Evolutionary conservation across 2,329 filamentous ascomycete species (phyloP), one percentile per base, ranked within the genome.

Genomic region (Teratosphaeria nubilosa): DNA sequence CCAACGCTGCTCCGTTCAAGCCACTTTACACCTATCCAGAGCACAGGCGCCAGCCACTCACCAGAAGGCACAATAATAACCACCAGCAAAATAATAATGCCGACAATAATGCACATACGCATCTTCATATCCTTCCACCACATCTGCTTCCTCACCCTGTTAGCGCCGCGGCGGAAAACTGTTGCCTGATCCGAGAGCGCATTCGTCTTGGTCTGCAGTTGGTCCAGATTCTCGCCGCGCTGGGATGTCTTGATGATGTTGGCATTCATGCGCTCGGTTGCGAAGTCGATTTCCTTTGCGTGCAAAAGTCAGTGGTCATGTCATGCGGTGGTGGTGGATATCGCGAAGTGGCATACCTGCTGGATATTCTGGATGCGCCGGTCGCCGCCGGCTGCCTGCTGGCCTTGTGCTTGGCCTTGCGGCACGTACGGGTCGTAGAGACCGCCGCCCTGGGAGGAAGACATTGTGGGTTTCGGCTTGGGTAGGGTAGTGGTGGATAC

Each of bases 61-160:
- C 92, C 90, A 67, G 87, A 82, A 65, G 94, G 94, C 67, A 97
- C 86, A 71, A 99, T 94, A 74, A 99, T 97, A 75, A 99, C 84
- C 67, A 95, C 79, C 66, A 99, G 83, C 68, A 99, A 81, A 67
- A 97, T 83, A 74, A 97, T 87, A 76, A 99, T 88, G 70, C 91
- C 94, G 60, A 86, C 81, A 72, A 95, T 88, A 68, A 99, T 80
- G 78, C 92, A 97, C 81, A 96, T 94, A 75, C 94, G 86, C 94
- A 99, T 99, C 85, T 97, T 97, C 90, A 96, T 95, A 73, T 97
- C 92, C 83, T 97, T 97, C 92, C 91, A 97, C 92, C 92, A 97
- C 92, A 97, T 97, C 77, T 95, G 86, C 76, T 79, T 79, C 75
- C 94, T 86, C 68, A 99, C 92, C 69, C 90, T 82, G 81, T 97